Evolutionary conservation across 2,329 filamentous ascomycete genomes (phyloP).

Genomic region (Thelonectria olida): DNA sequence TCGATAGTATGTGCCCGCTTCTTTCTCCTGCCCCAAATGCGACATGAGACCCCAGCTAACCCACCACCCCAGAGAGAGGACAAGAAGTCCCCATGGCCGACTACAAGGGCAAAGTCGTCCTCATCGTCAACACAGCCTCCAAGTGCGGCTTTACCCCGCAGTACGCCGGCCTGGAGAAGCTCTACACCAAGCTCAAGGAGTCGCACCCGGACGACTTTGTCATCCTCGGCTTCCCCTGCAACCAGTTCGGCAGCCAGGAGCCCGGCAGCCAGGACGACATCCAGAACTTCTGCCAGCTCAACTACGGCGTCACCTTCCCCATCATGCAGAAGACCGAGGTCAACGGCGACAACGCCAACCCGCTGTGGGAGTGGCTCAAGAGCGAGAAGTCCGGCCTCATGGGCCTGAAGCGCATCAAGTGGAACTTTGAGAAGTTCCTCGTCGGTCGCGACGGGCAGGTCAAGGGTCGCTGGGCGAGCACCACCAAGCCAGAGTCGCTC

Average conservation of each 20-base stretch:
- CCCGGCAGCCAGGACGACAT: constrained; percentile 85
- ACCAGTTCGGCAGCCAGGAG: constrained; percentile 94
- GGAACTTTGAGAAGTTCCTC: constrained; percentile 99
- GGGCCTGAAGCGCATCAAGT: constrained; percentile 93
- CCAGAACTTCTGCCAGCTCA: constrained; percentile 86
- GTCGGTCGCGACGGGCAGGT: constrained; percentile 87
- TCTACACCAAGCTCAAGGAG: constrained; percentile 81
- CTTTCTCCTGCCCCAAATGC: constrained; percentile 2
- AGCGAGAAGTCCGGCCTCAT: constrained; percentile 80
- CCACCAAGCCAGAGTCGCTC: constrained; percentile 83
- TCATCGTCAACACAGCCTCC: constrained; percentile 96
- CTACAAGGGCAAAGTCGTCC: constrained; percentile 91
- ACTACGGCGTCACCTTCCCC: constrained; percentile 92
- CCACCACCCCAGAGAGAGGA: constrained; percentile 60
- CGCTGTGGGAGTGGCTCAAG: constrained; percentile 82
- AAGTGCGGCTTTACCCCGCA: constrained; percentile 99
- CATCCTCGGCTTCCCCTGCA: constrained; percentile 97
- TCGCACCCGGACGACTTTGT: constrained; percentile 79
- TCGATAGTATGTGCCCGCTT: constrained; percentile 70
- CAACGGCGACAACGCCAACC: constrained; percentile 84
- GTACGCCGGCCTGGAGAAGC: constrained; percentile 87
- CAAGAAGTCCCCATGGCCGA: constrained; percentile 73
- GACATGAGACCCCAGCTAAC: constrained; percentile 28
- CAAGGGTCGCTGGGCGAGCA: constrained; percentile 86
- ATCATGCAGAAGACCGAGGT: constrained; percentile 93